Conservation (phyloP, 2,329 filamentous ascomycete genomes). For the Neoscytalidium dimidiatum region DNA sequence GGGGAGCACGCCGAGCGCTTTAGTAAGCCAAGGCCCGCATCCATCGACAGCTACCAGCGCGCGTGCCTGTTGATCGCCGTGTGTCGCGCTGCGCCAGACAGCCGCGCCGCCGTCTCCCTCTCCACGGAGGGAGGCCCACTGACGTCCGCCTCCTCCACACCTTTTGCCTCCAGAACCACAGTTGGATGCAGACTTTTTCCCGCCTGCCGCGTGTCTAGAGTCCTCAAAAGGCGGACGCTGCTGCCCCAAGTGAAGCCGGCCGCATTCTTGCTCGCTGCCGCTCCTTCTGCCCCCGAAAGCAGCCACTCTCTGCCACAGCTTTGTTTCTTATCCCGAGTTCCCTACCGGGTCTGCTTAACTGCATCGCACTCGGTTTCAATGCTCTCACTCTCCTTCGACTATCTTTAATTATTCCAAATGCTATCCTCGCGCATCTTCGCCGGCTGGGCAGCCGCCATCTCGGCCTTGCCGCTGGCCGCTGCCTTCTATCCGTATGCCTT, state of each 20-base stretch:
- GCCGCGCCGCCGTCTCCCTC: neutral
- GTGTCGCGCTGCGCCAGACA: constrained; percentile 8
- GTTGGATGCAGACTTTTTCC: constrained; percentile 3
- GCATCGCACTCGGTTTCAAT: constrained; percentile 17
- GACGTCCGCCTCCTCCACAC: constrained; percentile 5
- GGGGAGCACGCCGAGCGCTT: neutral
- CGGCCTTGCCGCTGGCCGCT: constrained; percentile 22
- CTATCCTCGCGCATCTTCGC: neutral
- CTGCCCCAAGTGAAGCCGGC: neutral
- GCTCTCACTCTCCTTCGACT: neutral
- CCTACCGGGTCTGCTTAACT: constrained; percentile 18
- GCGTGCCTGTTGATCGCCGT: constrained; percentile 6
- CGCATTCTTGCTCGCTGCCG: neutral
- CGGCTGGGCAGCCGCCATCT: neutral
- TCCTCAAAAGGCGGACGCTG: neutral
- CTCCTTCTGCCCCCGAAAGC: constrained; percentile 3
- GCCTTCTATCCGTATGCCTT: constrained; percentile 39
- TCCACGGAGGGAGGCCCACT: neutral
- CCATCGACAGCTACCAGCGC: neutral
- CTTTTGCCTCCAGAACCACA: neutral
- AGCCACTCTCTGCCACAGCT: neutral
- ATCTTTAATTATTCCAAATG: neutral
- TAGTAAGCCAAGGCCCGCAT: constrained; percentile 4
- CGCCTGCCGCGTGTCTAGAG: neutral
- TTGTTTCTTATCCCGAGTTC: neutral